Evolutionary conservation across 2,329 filamentous ascomycete species (phyloP).

Genomic region (Reticulascus tulasneorum): DNA sequence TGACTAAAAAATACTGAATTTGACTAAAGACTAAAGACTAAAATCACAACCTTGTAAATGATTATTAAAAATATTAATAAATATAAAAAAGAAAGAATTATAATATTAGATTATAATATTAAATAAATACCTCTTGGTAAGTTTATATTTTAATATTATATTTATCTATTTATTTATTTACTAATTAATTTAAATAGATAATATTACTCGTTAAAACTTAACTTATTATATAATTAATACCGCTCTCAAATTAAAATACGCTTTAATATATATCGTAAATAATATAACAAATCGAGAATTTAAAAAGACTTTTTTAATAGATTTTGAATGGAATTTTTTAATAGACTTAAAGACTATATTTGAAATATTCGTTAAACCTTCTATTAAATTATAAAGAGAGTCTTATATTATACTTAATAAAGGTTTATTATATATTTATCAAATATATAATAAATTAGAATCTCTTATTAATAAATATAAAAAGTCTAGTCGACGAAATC

Average conservation of each 20-base stretch:
- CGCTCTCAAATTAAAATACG: not conserved
- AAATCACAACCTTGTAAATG: too few species aligned
- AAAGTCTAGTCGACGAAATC: too few species aligned
- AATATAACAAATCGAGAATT: too few species aligned
- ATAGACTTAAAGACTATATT: not conserved
- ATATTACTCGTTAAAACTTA: not conserved
- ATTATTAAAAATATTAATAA: not conserved
- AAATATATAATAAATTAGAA: not conserved
- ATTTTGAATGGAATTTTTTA: not conserved
- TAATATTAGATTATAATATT: too few species aligned
- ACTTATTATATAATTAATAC: not conserved
- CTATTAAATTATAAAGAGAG: not conserved
- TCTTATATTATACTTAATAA: not conserved
- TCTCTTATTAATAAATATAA: too few species aligned
- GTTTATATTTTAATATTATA: too few species aligned
- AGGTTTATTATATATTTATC: not conserved
- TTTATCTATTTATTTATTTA: conserved; percentile 2
- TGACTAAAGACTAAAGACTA: too few species aligned
- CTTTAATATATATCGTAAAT: not conserved
- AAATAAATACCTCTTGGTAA: too few species aligned
- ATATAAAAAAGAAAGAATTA: too few species aligned
- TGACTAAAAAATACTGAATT: too few species aligned
- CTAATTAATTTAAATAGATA: too few species aligned
- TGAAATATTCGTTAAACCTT: not conserved
- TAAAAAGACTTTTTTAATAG: not conserved